Percentiles rank a stretch among this genome's conserved stretches.
Evolutionary conservation across 2,329 filamentous ascomycete species (phyloP).

Genomic region (Metarhizium humberi): DNA sequence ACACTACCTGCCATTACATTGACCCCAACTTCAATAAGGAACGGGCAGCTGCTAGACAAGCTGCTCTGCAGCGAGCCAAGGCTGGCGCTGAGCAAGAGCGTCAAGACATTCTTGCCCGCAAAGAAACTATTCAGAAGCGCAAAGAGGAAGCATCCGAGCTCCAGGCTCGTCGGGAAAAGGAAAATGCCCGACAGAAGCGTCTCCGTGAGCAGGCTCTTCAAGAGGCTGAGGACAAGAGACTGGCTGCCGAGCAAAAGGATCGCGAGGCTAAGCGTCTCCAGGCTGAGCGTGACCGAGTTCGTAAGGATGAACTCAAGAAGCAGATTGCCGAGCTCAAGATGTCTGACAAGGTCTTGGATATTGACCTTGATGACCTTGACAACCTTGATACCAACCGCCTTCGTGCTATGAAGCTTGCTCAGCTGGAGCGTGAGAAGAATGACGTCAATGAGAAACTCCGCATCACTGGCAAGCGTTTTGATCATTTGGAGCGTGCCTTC

Average conservation of each 20-base stretch:
- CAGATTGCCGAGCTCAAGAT: slow-evolving; percentile 87
- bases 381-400: slow-evolving; percentile 84
- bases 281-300: slow-evolving; percentile 81
- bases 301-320: slow-evolving; percentile 88
- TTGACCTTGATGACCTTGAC: slow-evolving; percentile 74
- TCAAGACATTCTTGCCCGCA: slow-evolving; percentile 71
- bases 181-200: slow-evolving; percentile 82
- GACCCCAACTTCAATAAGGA: slow-evolving; percentile 81
- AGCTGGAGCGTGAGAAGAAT: slow-evolving; percentile 97
- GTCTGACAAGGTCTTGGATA: slow-evolving; percentile 62
- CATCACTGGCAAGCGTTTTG: slow-evolving; percentile 88
- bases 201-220: slow-evolving; percentile 79
- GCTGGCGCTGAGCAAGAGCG: slow-evolving; percentile 91
- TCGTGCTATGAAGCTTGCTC: slow-evolving; percentile 87
- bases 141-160: slow-evolving; percentile 92
- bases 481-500: slow-evolving; percentile 94
- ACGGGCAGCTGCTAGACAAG: slow-evolving; percentile 68
- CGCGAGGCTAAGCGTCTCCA: slow-evolving; percentile 79
- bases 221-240: slow-evolving; percentile 79
- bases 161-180: slow-evolving; percentile 80
- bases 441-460: slow-evolving; percentile 85
- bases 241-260: slow-evolving; percentile 86
- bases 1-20: slow-evolving; percentile 91
- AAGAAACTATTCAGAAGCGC: slow-evolving; percentile 89
- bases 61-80: slow-evolving; percentile 71